Base-by-base conservation (phyloP, 768 basidiomycete species). In the Lactarius tabidus region DNA sequence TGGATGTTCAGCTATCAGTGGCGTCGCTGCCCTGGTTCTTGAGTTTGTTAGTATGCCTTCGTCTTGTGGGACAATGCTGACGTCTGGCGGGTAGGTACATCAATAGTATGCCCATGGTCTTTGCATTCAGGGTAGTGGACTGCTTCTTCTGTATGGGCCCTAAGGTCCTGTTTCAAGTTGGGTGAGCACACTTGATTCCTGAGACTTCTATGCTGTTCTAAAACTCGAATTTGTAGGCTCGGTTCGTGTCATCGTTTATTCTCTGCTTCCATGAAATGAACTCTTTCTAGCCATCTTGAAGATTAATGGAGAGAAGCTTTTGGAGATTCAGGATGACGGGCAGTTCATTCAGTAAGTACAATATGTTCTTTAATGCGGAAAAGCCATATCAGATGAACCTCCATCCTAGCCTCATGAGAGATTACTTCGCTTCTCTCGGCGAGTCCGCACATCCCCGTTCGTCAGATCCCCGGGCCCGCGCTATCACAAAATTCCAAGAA, bases 141-240 rank as follows among this genome's bases (percentile, higher is more conserved):
- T 98, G 95, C 74, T 95, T 98, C 80, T 89, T 98, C 78, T 95
- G 94, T 70, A 98, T 99, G 96, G 97, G 97, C 0, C 93, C 95
- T 0, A 98, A 96, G 71, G 97, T 99, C 1, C 78, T 99, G 48
- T 99, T 99, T 80, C 97, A 99, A 84, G 93, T 99, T 60, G 96
- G 95, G 93, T 95, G 74, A 75, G 89, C 77, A 43, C 23, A 18
- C 8, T 28, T 51, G 59, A 48, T 38, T 35, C 17, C 1, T n/a
- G 10, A 63, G 12, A 43, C 48, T 26, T n/a, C 23, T 48, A 48
- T 51, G 14, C 54, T 15, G 15, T 59, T 36, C 58, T 70, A 57
- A n/a, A 54, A 36, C 33, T 35, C 18, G 31, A n/a, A 63, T 52
- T 59, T 53, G 23, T 71, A 86, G 85, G 61, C 79, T 87, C 60